These are phyloP conservation scores for Exophiala viscosa DNA, from an alignment of 2,329 filamentous ascomycete genomes.

Conservation along the genomic window DNA sequence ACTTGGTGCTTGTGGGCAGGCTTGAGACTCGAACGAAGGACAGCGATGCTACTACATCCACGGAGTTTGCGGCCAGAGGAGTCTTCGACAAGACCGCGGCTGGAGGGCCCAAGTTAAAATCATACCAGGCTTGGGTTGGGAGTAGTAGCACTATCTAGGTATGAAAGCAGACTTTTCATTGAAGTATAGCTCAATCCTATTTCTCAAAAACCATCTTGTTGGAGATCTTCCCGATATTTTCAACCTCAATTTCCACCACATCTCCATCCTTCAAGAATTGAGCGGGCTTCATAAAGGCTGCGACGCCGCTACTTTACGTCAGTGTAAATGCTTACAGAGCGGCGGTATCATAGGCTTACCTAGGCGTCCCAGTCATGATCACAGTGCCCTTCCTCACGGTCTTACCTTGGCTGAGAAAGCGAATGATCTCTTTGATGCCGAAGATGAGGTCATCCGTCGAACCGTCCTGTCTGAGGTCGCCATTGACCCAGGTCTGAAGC, in stretches of 20 bases:
- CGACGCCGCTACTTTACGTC: slow-evolving; percentile 35
- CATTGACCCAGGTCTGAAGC: slow-evolving; percentile 15
- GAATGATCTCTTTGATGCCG: slow-evolving; percentile 2
- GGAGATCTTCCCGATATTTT: slow-evolving; percentile 47
- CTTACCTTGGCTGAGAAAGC: slow-evolving; percentile 36
- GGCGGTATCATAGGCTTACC: slow-evolving; percentile 9
- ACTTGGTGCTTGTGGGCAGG: background rate
- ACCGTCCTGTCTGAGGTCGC: slow-evolving; percentile 5
- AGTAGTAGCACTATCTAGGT: background rate
- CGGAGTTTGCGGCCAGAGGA: background rate
- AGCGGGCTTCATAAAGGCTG: slow-evolving; percentile 38
- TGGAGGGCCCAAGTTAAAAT: background rate
- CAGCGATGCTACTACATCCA: background rate
- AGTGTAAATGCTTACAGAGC: background rate
- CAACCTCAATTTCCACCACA: slow-evolving; percentile 45
- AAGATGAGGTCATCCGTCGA: slow-evolving; percentile 13
- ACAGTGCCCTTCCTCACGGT: slow-evolving; percentile 42
- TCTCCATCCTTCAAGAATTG: slow-evolving; percentile 37
- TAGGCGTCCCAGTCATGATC: slow-evolving; percentile 43
- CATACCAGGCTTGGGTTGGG: background rate
- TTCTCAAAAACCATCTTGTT: slow-evolving; percentile 29
- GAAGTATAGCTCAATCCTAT: background rate
- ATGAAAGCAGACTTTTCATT: background rate
- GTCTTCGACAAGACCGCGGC: background rate
- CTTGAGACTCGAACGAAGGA: background rate